Base-by-base conservation (phyloP, 768 basidiomycete species). In the Xerocomellus intermedius region DNA sequence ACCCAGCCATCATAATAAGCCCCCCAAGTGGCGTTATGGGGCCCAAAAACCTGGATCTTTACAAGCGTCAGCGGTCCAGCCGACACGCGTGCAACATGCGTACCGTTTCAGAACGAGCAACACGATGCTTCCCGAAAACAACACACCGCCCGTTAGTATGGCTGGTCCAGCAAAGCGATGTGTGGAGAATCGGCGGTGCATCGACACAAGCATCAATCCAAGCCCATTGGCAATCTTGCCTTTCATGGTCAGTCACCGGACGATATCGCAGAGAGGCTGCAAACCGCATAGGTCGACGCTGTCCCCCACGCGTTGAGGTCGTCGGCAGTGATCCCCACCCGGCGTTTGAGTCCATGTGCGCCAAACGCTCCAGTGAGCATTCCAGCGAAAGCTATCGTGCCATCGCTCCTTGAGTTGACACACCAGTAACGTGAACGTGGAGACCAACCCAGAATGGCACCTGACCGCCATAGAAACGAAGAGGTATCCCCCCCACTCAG, bases 1-100 rank as follows among this genome's bases (percentile, higher is more conserved):
- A 87, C 86, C 87, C 87, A 32, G 82, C 81, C 61, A 87, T 86
- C 82, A 86, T 83, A 1, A 82, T 48, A 19, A 78, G 52, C 4
- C 82, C 88, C 2, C 86, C 87, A 8, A 89, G 60, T 0, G 88
- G 87, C 28, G 87, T 89, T 47, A 86, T 70, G 8, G 85, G 86
- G 0, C 86, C 87, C 22, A 88, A 59, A 55, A 78, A 74, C 57
- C 68, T 80, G 57, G 82, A 67, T 37, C 78, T 81, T 57, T 17
- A 17, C 32, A 47, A 50, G 52, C 16, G 21, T 59, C 45, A 60
- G 48, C 24, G 50, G 8, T 43, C 28, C n/a, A 46, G 26, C 26
- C 30, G 6, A 35, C 6, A 36, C 9, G 41, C 5, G 17, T 14
- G 14, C 45, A 13, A 53, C 16, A 60, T 17, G 52, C 72, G 49